Evolutionary conservation across 73 alveolate species (phyloP).

Genomic region (Symbiodinium natans): DNA sequence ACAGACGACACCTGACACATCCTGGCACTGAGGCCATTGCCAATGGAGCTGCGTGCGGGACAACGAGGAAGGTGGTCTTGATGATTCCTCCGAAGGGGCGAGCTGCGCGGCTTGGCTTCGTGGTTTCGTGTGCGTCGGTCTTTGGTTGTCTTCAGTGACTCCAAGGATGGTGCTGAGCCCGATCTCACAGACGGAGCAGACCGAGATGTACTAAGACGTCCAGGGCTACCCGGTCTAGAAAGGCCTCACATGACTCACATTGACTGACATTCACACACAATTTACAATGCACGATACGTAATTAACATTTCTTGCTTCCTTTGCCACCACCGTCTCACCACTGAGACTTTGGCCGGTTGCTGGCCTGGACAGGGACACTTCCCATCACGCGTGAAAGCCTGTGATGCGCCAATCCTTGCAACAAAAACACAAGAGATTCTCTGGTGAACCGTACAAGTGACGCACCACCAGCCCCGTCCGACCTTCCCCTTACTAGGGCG

Average conservation of each 20-base stretch:
- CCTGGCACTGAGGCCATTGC: background rate
- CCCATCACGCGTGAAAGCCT: too few species aligned
- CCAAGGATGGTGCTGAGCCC: background rate
- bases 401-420: background rate
- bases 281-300: background rate
- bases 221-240: conserved; percentile 56
- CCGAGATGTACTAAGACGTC: conserved; percentile 25
- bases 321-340: background rate
- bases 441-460: too few species aligned
- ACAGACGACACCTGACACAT: too few species aligned
- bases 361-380: conserved; percentile 1
- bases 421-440: background rate
- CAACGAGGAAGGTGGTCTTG: conserved; percentile 57
- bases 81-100: conserved; percentile 28
- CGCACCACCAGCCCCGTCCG: too few species aligned
- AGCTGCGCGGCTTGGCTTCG: too few species aligned
- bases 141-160: too few species aligned
- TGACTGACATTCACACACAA: too few species aligned
- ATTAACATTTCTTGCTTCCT: background rate
- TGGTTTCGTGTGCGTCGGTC: too few species aligned
- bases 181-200: conserved; percentile 83
- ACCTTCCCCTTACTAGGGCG: too few species aligned
- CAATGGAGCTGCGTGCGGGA: conserved; percentile 79
- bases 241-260: background rate
- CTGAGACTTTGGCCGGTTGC: background rate